Percentiles rank a stretch among this genome's conserved stretches.
Conservation (phyloP, 768 basidiomycete species). For the Stropharia rugosoannulata region DNA sequence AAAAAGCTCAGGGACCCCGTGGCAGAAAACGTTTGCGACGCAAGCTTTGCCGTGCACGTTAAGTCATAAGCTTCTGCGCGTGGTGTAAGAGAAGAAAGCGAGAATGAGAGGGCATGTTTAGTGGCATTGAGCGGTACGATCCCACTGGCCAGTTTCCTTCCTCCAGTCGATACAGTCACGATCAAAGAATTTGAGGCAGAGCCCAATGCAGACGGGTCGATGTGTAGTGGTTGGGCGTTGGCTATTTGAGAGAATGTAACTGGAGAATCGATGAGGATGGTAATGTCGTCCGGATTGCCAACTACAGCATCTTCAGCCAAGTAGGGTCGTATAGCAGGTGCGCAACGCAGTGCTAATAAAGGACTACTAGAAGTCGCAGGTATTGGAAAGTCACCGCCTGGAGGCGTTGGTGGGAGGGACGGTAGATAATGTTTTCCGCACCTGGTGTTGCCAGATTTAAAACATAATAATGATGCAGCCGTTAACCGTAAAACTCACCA, state of each 20-base stretch:
- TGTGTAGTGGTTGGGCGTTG: slow-evolving; percentile 36
- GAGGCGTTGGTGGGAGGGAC: slow-evolving; percentile 36
- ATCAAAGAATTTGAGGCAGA: slow-evolving; percentile 26
- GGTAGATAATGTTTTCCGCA: slow-evolving; percentile 58
- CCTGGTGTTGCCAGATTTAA: slow-evolving; percentile 27
- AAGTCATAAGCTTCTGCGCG: slow-evolving; percentile 35
- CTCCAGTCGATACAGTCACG: slow-evolving; percentile 47
- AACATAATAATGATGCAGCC: no score
- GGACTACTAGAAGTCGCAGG: slow-evolving; percentile 23
- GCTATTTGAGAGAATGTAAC: slow-evolving; percentile 47
- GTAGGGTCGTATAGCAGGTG: slow-evolving; percentile 59
- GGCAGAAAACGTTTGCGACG: slow-evolving; percentile 42
- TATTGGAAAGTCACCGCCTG: slow-evolving; percentile 33
- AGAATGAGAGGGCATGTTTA: slow-evolving; percentile 48
- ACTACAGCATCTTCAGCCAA: slow-evolving; percentile 47
- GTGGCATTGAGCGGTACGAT: slow-evolving; percentile 51
- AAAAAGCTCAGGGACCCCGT: slow-evolving; percentile 46
- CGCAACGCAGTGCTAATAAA: slow-evolving; percentile 58
- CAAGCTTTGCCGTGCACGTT: slow-evolving; percentile 37
- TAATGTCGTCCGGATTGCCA: slow-evolving; percentile 26
- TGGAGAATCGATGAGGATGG: slow-evolving; percentile 52
- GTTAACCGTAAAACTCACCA: slow-evolving; percentile 5
- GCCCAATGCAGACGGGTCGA: slow-evolving; percentile 27
- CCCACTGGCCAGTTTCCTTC: slow-evolving; percentile 41
- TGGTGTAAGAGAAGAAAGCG: slow-evolving; percentile 44